Conservation (phyloP, 441 rosid species). For the Populus hybrid region DNA sequence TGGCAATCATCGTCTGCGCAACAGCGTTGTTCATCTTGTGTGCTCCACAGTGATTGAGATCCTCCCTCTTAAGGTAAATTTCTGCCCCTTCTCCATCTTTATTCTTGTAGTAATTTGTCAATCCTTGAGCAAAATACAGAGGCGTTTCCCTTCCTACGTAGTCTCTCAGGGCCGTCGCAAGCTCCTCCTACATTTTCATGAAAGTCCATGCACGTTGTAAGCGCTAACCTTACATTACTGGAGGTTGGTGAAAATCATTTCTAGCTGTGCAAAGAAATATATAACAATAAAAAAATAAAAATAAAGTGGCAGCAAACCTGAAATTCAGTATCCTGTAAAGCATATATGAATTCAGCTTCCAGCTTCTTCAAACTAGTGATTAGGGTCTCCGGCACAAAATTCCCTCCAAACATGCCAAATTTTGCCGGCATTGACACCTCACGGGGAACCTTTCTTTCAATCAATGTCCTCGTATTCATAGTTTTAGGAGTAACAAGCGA, state of each 20-base stretch:
- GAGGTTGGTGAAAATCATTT: neutral
- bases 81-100: conserved; percentile 52
- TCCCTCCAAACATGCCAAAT: conserved; percentile 75
- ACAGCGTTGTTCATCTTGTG: conserved; percentile 82
- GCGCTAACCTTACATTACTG: neutral
- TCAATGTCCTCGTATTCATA: neutral
- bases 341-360: conserved; percentile 52
- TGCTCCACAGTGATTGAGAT: conserved; percentile 68
- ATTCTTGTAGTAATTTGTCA: conserved; percentile 57
- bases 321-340: conserved; percentile 45
- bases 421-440: conserved; percentile 26
- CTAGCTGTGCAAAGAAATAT: neutral
- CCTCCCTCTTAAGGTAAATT: conserved; percentile 78
- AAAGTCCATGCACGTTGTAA: neutral
- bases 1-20: conserved; percentile 72
- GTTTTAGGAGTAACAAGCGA: neutral
- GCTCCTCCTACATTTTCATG: conserved; percentile 50
- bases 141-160: conserved; percentile 81
- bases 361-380: conserved; percentile 43
- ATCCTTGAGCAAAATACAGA: conserved; percentile 60
- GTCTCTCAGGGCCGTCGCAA: conserved; percentile 51
- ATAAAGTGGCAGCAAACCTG: conserved; percentile 46
- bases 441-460: neutral
- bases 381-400: conserved; percentile 69
- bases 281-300: neutral